Base-by-base conservation (phyloP, 768 basidiomycete genomes). In the Serpula lacrymans region DNA sequence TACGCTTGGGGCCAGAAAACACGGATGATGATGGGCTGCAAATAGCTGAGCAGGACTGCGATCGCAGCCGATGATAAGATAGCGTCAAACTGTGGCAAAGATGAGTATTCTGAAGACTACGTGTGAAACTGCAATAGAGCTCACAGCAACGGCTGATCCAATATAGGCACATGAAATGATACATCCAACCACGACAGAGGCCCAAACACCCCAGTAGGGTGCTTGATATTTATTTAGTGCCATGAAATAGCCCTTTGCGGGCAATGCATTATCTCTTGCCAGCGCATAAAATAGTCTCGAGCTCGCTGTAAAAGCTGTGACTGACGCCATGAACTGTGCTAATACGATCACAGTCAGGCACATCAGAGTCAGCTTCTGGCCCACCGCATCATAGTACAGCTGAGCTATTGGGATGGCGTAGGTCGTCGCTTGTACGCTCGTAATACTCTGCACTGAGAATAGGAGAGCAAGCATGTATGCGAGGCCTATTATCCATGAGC, bases 391-490 rank as follows among this genome's bases (percentile, higher is more conserved):
- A 47, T 67, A 68, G 53, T 71, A 80, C 11, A 80, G 58, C 51
- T 80, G 77, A 12, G 77, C 75, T 46, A 79, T 78, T 5, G 78
- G 78, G 38, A 80, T 73, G n/a, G 77, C 74, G 45, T 67, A 75
- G 10, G 65, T 50, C 8, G 78, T 78, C 1, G 57, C 58, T 48
- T 77, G 74, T 5, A 80, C 70, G 39, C 49, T 66, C 2, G 67
- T 35, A 49, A 79, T 74, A 48, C 65, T 74, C 43, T 77, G 78
- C 24, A 79, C 70, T 27, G 75, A 69, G 54, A 78, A 79, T 35
- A 80, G 70, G 17, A 78, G 68, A 7, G 77, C 70, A 33, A 78
- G 71, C 72, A 79, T 74, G 59, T 78, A 79, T 13, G 60, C 68
- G 37, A 78, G 64, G 4, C 76, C 77, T 42, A 79, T 69, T 34